These are phyloP conservation scores for Colletotrichum filicis DNA, from an alignment of 2,329 filamentous ascomycete species.

Conservation along the genomic window DNA sequence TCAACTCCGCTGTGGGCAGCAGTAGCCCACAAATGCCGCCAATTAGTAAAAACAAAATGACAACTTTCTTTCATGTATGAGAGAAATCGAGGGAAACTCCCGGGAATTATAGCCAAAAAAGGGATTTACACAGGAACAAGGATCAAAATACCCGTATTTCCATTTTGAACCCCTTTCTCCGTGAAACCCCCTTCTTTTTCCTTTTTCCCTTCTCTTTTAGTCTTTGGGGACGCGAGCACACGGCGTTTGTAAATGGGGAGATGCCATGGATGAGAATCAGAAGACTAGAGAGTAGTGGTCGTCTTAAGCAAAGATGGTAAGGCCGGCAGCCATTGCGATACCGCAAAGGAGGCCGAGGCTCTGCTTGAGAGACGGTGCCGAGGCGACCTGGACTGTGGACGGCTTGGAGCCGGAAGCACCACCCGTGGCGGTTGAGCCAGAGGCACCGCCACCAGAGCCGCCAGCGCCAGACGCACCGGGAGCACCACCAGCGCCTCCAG, in stretches of 20 bases:
- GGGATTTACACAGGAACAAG: too few relatives aligned
- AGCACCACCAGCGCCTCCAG: not conserved
- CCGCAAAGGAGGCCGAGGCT: constrained; percentile 41
- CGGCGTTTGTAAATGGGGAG: not conserved
- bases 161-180: not conserved
- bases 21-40: constrained; percentile 26
- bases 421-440: not conserved
- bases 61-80: not conserved
- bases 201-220: not conserved
- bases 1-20: constrained; percentile 13
- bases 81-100: not conserved
- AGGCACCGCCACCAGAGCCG: not conserved
- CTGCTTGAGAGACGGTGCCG: constrained; percentile 41
- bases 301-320: constrained; percentile 14
- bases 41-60: constrained; percentile 10
- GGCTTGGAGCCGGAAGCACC: not conserved
- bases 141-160: not conserved
- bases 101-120: not conserved
- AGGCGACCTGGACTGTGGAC: constrained; percentile 14
- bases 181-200: not conserved
- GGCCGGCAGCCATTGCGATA: constrained; percentile 41
- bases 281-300: not conserved
- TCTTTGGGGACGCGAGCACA: not conserved
- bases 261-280: not conserved
- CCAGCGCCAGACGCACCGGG: not conserved